Base-by-base conservation (phyloP, 1,284 basidiomycete species). In the Ganoderma resinaceum region DNA sequence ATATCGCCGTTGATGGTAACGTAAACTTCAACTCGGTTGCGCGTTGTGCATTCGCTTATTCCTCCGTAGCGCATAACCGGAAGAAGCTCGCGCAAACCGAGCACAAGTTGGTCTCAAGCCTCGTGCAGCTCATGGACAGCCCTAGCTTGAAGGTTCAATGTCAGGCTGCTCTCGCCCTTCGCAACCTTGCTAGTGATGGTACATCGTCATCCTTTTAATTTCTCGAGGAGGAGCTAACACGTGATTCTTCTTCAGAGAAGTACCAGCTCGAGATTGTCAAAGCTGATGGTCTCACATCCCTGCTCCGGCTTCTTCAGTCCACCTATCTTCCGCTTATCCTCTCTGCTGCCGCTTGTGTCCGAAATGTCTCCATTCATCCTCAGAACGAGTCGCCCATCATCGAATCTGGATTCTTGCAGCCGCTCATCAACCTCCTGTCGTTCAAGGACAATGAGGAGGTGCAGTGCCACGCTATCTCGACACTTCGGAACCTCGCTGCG, bases 361-460 rank as follows among this genome's bases (percentile, higher is more conserved):
- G 98, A 70, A 99, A 99, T 78, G 98, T 99, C 26, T 99, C 97
- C 11, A 99, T 99, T 71, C 98, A 99, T 80, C 98, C 98, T 0
- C 91, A 93, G 79, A 99, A 99, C 85, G 98, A 99, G 81, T 98
- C 96, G 0, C 98, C 98, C 20, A 99, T 99, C 80, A 99, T 99
- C 80, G 98, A 99, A 77, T 95, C 95, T 53, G 97, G 97, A 31
- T 99, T 99, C 86, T 83, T 99, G 65, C 93, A 96, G 77, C 98
- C 98, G 1, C 85, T 99, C 53, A 99, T 99, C 80, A 96, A 96
- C 78, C 87, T 99, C 46, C 86, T 99, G 49, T 96, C 96, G 6
- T 99, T 99, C 84, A 98, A 95, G 80, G 98, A 99, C 81, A 99
- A 99, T 79, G 98, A 99, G 82, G 98, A 99, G 82, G 96, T 99